phyloP scores from a whole-genome alignment of 2,329 filamentous ascomycete species.

The Decorospora gaudefroyi region DNA sequence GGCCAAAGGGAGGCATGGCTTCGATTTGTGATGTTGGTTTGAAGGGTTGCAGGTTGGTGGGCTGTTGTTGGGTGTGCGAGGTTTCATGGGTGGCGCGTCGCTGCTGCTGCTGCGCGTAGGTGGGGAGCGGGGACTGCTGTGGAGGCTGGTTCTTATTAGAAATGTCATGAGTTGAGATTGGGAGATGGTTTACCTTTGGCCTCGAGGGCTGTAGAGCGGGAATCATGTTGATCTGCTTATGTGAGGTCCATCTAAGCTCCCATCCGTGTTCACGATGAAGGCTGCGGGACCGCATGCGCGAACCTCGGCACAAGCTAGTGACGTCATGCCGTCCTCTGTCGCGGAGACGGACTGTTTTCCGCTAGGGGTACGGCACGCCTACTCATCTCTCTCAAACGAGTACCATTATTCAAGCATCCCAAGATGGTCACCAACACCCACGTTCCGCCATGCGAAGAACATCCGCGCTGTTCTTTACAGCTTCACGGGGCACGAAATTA shows the following conservation, averaged over 20 bases:
- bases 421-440: conserved; percentile 8
- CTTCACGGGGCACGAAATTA: conserved; percentile 30
- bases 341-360: conserved; percentile 32
- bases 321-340: conserved; percentile 29
- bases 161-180: not conserved
- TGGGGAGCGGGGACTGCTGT: conserved; percentile 30
- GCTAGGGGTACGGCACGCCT: conserved; percentile 23
- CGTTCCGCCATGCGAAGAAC: conserved; percentile 41
- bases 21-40: conserved; percentile 54
- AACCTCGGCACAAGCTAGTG: conserved; percentile 31
- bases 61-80: conserved; percentile 12
- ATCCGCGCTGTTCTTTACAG: conserved; percentile 33
- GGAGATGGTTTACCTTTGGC: conserved; percentile 41
- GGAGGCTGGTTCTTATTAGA: conserved; percentile 26
- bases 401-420: conserved; percentile 3
- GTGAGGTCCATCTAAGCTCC: conserved; percentile 15
- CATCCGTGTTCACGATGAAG: not conserved
- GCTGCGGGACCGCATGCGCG: conserved; percentile 13
- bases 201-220: conserved; percentile 48
- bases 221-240: conserved; percentile 39
- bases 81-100: conserved; percentile 28
- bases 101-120: conserved; percentile 35
- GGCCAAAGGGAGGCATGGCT: conserved; percentile 52
- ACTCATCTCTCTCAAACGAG: conserved; percentile 16
- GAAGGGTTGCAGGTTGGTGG: not conserved